Base-by-base conservation (phyloP, 139 green algal genomes). In the Micractinium sp. region DNA sequence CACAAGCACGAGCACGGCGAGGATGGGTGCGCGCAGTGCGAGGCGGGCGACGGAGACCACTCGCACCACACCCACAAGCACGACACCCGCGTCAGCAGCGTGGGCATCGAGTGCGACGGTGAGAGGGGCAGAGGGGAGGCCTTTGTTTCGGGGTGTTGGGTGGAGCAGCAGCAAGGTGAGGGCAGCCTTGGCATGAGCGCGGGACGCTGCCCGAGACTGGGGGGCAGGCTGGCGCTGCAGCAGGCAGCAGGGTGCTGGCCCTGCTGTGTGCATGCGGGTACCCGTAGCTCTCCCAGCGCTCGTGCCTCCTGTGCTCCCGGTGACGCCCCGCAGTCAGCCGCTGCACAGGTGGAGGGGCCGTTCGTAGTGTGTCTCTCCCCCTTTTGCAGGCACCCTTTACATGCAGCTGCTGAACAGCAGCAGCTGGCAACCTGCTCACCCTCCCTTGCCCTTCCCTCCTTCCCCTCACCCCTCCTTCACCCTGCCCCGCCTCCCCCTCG, bases 101-200 rank as follows among this genome's bases (percentile, higher is more conserved):
- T 96, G 19, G 93, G 93, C 78, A 94, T 97, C 82, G 88, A 97
- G 92, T 77, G 93, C 73, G 92, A 95, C 39, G 95, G 95, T 66
- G 89, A 89, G 63, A 67, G 87, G 86, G 41, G 41, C 47, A 56
- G 47, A 56, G 47, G 47, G 7, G 47, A 16, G 47, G 47, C 47
- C 47, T 9, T 56, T 56, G 47, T 56, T n/a, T n/a, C n/a, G 66
- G 31, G 23, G 31, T 27, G 35, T 31, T 22, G 3, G 35, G 5
- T 39, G 74, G 33, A 31, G 74, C 35, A 80, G 14, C 74, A 0
- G 69, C 23, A 33, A 56, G 47, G 47, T 9, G 47, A 56, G 47
- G 47, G 47, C 47, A 56, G 9, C 47, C 9, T 16, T 9, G 47
- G 47, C 47, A 9, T 56, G 47, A 16, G 7, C 5, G 47, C 7